Evolutionary conservation across 192 early-diverging fungal genomes (phyloP), one percentile per base, ranked within the genome.

Genomic region (Dissophora globulifera): DNA sequence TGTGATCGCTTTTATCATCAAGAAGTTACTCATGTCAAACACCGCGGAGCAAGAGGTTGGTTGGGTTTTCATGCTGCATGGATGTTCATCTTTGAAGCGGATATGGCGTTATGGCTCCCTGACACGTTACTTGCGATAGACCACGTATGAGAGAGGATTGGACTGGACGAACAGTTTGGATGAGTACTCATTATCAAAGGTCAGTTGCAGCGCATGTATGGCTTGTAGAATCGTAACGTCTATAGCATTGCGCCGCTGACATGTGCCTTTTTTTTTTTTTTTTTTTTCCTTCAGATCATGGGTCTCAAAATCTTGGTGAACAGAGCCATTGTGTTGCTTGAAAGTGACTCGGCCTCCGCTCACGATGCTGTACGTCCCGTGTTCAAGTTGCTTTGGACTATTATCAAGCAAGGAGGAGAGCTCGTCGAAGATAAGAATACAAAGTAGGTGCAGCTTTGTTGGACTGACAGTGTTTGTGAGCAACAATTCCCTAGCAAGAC

Each of bases 111-210:
- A 25, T 6, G 3, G n/a, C 7, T 45, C 15, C n/a, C 15, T 38
- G n/a, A 54, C 20, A 17, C 42, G 3, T 20, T 43, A 64, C 22
- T 11, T 25, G n/a, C 45, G 23, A 50, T 67, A 76, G 72, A 60
- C 62, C 4, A 29, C 22, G 2, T 76, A 67, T 31, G 50, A 48
- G 15, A 4, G 31, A 46, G 81, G 81, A 27, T 67, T 63, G 0
- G 90, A 93, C 11, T 94, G 93, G 93, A 81, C 90, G 20, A 79
- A 88, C 20, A 89, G 83, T 45, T 65, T 96, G 50, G 83, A 85
- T 15, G 79, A 76, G 16, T 85, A 89, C 35, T 85, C 83, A 17
- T 55, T 79, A 43, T 56, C 86, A 41, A 92, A 89, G 81, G 85
- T 91, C 58, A 38, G 7, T 3, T 15, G 1, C 1, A 50, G 9